These are phyloP conservation scores for Trypanosoma melophagium DNA, from an alignment of 208 protist species.

Conservation along the genomic window DNA sequence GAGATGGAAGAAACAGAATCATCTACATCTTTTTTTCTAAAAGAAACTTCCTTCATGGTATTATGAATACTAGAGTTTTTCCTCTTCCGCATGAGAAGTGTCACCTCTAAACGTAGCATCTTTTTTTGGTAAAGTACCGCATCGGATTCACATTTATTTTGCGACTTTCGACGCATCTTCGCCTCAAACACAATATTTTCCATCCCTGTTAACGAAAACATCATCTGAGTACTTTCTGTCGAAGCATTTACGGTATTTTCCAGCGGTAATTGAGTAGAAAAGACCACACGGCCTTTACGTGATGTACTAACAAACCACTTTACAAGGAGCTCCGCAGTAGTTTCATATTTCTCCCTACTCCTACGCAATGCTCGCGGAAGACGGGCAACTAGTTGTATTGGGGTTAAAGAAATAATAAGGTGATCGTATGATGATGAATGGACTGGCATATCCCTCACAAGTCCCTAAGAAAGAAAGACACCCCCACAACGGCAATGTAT, in stretches of 20 bases:
- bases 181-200: slow-evolving; percentile 6
- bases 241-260: background rate
- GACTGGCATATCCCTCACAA: too few relatives aligned
- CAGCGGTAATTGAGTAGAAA: background rate
- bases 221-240: background rate
- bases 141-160: background rate
- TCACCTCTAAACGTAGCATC: background rate
- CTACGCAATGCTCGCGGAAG: background rate
- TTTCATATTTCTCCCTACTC: background rate
- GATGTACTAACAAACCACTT: slow-evolving; percentile 8
- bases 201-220: background rate
- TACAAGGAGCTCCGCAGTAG: background rate
- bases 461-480: too few relatives aligned
- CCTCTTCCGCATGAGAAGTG: background rate
- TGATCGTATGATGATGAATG: too few relatives aligned
- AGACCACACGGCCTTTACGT: background rate
- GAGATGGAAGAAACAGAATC: background rate
- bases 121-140: slow-evolving; percentile 1
- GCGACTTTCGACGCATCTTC: background rate
- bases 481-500: too few relatives aligned
- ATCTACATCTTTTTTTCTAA: background rate
- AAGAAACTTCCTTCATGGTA: background rate
- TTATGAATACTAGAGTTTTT: background rate
- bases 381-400: background rate
- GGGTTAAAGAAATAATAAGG: background rate